Base-by-base conservation (phyloP, 257 asterid species). In the Salvia splendens region DNA sequence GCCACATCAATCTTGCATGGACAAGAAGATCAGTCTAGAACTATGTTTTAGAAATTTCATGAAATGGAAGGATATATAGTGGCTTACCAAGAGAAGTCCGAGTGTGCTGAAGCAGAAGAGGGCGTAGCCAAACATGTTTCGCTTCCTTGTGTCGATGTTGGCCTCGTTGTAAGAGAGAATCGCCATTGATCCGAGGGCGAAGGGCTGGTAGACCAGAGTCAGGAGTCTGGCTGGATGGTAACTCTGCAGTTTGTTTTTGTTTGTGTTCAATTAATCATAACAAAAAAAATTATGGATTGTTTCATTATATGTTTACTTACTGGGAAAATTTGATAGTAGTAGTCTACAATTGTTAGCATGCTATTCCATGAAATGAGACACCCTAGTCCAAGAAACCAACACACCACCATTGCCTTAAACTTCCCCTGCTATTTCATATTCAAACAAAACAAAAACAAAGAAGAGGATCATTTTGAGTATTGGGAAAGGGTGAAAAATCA, bases 171-270 rank as follows among this genome's bases (percentile, higher is more conserved):
- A 84, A 45, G 96, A 79, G 33, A 89, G 80, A 15, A 84, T 64
- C 5, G 67, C 81, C 71, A 86, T 85, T n/a, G 84, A 69, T 52
- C 77, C 86, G 36, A 89, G 75, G 4, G 96, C 94, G 78, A 90
- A 90, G 12, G 95, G 95, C 70, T 90, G 95, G 77, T 87, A 89
- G 52, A 90, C 95, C 3, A 93, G 88, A 50, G 97, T 86, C 47
- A 93, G 95, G 16, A 90, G 95, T 77, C 99, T 83, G 1, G 89
- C 63, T 38, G 97, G 95, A 81, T 89, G 98, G 57, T 90, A 93
- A 30, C 64, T 9, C 98, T 92, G 73, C 61, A 28, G 1, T 5
- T 38, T 38, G 30, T 24, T 24, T 24, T 24, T 24, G 30, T 24
- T 1, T 24, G 30, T 24, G 30, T 24, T 24, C 30, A 24, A 24